phyloP scores from a whole-genome alignment of 192 early-diverging fungal genomes.

The Thoreauomyces humboldtii region DNA sequence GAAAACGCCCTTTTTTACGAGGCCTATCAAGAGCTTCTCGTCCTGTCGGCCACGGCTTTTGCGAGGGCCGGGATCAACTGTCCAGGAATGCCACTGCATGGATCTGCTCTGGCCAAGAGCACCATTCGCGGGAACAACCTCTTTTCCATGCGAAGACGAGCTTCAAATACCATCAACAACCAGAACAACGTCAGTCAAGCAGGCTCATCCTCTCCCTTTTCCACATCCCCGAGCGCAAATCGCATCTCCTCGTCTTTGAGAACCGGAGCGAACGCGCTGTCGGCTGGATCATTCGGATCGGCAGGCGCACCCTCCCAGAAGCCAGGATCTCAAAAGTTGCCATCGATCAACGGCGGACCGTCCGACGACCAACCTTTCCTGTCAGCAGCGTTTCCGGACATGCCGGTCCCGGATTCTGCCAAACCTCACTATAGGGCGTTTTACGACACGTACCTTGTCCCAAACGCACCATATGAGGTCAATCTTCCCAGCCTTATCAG shows the following conservation, averaged over 20 bases:
- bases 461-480: slow-evolving; percentile 26
- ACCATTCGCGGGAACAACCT: slow-evolving; percentile 3
- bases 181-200: too few species aligned
- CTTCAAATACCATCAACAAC: too few species aligned
- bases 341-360: too few species aligned
- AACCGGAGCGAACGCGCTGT: too few species aligned
- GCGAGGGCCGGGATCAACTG: background rate
- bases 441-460: slow-evolving; percentile 14
- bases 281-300: too few species aligned
- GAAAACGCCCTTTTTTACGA: slow-evolving; percentile 29
- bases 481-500: slow-evolving; percentile 13
- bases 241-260: too few species aligned
- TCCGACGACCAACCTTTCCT: too few species aligned
- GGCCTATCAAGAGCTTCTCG: slow-evolving; percentile 28
- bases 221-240: too few species aligned
- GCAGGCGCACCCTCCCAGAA: too few species aligned
- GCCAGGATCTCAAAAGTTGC: too few species aligned
- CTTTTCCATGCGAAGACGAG: background rate
- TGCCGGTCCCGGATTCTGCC: slow-evolving; percentile 15
- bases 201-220: too few species aligned
- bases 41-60: slow-evolving; percentile 15
- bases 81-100: slow-evolving; percentile 14
- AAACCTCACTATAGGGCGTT: slow-evolving; percentile 15
- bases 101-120: slow-evolving; percentile 11
- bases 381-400: slow-evolving; percentile 2